Percentiles rank a stretch among this genome's conserved stretches.
phyloP scores from a whole-genome alignment of 2,329 filamentous ascomycete genomes.

The Paraconiothyrium brasiliense region DNA sequence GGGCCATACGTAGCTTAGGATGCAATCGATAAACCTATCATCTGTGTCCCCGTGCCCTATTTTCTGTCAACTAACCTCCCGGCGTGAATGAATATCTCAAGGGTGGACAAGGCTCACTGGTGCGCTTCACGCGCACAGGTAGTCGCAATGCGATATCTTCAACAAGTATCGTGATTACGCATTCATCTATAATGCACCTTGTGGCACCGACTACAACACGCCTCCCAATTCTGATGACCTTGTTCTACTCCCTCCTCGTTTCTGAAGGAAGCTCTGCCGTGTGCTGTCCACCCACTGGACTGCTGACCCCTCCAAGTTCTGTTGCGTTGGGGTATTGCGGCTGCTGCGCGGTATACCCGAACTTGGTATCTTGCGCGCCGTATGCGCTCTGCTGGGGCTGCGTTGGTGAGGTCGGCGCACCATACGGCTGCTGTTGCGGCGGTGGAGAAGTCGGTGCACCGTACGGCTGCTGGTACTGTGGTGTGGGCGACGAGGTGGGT shows the following conservation, averaged over 20 bases:
- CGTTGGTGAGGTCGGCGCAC: background rate
- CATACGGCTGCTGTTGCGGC: constrained; percentile 10
- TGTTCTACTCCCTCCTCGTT: background rate
- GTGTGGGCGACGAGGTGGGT: constrained; percentile 5
- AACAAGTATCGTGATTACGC: no score
- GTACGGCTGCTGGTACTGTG: constrained; percentile 9
- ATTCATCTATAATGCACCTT: no score
- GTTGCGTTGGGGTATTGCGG: constrained; percentile 2
- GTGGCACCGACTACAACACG: no score
- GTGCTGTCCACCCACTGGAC: background rate
- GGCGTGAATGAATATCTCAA: no score
- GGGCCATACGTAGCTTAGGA: no score
- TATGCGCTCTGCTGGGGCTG: constrained; percentile 5
- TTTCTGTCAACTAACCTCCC: no score
- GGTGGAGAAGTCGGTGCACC: constrained; percentile 1
- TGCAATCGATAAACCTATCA: no score
- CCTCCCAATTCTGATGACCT: no score
- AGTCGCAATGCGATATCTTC: no score
- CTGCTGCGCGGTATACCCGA: constrained; percentile 7
- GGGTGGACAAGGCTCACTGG: no score
- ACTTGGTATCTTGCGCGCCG: constrained; percentile 6
- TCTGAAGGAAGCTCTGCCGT: constrained; percentile 7
- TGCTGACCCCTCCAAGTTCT: constrained; percentile 9
- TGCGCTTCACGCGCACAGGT: no score
- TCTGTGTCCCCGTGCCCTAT: no score